Base-by-base conservation (phyloP, 2,329 filamentous ascomycete species). In the Calonectria leucothoes region DNA sequence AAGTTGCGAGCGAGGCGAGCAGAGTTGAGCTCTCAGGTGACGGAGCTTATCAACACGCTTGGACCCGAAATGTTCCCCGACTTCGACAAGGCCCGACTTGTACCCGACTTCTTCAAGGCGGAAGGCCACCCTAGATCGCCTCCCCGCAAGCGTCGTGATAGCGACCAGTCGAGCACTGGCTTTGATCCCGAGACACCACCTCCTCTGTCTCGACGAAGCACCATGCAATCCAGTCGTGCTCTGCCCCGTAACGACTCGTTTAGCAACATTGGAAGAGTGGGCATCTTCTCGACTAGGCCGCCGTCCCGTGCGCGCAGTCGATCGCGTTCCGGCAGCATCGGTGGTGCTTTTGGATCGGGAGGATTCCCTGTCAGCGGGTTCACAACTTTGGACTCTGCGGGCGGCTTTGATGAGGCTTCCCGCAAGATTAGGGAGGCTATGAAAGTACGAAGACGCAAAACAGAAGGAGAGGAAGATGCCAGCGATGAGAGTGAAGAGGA, bases 31-130 rank as follows among this genome's bases (percentile, higher is more conserved):
- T 89, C 91, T 12, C 91, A 97, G 81, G 95, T 99, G 48, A 98
- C 96, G 1, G 92, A 97, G 4, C 89, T 98, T 59, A 98, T 99
- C 88, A 98, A 99, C 85, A 95, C 94, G 23, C 92, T 99, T 15
- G 97, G 97, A 0, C 97, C 97, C 0, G 96, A 98, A 82, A 93
- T 99, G 87, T 99, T 97, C 86, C 93, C 95, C n/a, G 97, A 99
- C 86, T 99, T 98, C 82, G 94, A 97, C 79, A 90, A 93, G 75
- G 90, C 91, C 15, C 91, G 95, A 39, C 90, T 97, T 70, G 87
- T 96, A 35, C 87, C 89, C 4, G 91, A 93, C 75, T 86, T 90
- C 0, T 84, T 86, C 75, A 85, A 80, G 69, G 80, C 82, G 42
- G 85, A 86, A 71, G 77, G 80, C 8, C 75, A 68, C 65, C 39